Evolutionary conservation across 495 filamentous ascomycete genomes (phyloP).

Genomic region (Diplogelasinospora grovesii): DNA sequence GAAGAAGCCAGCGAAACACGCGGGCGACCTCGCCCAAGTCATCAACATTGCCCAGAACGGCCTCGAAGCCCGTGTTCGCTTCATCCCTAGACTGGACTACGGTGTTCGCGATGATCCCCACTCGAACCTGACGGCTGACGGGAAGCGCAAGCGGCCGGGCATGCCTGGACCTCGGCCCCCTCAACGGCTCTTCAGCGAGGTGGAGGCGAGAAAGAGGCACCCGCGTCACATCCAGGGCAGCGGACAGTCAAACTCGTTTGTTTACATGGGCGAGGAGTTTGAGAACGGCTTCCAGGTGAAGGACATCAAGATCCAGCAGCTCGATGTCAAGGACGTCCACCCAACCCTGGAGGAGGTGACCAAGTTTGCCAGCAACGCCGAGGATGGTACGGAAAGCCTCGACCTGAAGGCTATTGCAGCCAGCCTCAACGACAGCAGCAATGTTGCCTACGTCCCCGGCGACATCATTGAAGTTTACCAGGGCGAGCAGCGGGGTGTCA

Average conservation of each 20-base stretch:
- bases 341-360: constrained; percentile 93
- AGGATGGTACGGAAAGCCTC: constrained; percentile 88
- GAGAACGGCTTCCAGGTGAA: constrained; percentile 91
- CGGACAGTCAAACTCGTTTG: constrained; percentile 64
- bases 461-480: constrained; percentile 94
- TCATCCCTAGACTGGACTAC: constrained; percentile 90
- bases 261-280: constrained; percentile 79
- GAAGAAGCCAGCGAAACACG: constrained; percentile 71
- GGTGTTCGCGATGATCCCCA: constrained; percentile 68
- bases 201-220: constrained; percentile 85
- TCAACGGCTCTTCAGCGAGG: constrained; percentile 86
- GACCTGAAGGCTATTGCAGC: constrained; percentile 85
- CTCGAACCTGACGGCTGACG: constrained; percentile 44
- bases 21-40: constrained; percentile 86
- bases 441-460: constrained; percentile 78
- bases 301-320: constrained; percentile 80
- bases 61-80: constrained; percentile 73
- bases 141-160: constrained; percentile 72
- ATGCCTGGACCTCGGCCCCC: constrained; percentile 64
- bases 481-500: constrained; percentile 88
- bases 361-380: constrained; percentile 76
- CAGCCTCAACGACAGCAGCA: constrained; percentile 72
- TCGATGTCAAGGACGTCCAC: constrained; percentile 81
- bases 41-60: constrained; percentile 91
- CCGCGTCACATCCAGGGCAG: constrained; percentile 62